Percentiles rank a stretch among this genome's conserved stretches.
Evolutionary conservation across 164 flowering plant species (phyloP).

Genomic region (Chimonanthus praecox): DNA sequence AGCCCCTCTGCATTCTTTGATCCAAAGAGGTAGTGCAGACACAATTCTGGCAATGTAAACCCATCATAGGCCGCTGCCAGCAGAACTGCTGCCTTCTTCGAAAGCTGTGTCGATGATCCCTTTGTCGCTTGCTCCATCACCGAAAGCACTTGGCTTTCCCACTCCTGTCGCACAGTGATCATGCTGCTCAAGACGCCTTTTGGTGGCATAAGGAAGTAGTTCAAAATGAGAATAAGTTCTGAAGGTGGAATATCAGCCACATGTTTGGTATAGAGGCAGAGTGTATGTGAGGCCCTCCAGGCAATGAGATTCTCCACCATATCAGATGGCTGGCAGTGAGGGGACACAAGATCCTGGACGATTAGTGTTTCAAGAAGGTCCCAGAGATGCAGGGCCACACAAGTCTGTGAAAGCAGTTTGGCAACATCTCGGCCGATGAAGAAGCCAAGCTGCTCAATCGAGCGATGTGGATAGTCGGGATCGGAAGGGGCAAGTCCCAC

Average conservation of each 20-base stretch:
- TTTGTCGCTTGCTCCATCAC: constrained; percentile 43
- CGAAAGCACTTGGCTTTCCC: constrained; percentile 62
- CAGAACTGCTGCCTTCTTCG: constrained; percentile 56
- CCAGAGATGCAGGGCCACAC: constrained; percentile 58
- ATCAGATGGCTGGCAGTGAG: constrained; percentile 15
- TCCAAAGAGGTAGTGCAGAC: constrained; percentile 72
- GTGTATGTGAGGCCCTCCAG: constrained; percentile 46
- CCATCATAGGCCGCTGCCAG: constrained; percentile 81
- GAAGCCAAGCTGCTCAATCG: constrained; percentile 49
- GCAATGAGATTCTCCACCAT: constrained; percentile 38
- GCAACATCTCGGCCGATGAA: constrained; percentile 47
- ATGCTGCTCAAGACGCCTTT: constrained; percentile 27
- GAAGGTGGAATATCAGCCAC: constrained; percentile 36
- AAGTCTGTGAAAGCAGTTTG: constrained; percentile 49
- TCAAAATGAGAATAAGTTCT: constrained; percentile 55
- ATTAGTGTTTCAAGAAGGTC: constrained; percentile 52
- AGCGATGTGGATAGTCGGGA: constrained; percentile 14
- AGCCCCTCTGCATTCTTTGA: constrained; percentile 52
- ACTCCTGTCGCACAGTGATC: constrained; percentile 47
- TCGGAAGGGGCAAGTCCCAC: constrained; percentile 21
- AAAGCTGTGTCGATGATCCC: constrained; percentile 23
- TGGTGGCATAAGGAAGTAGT: constrained; percentile 49
- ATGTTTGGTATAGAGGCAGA: constrained; percentile 53
- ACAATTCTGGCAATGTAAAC: constrained; percentile 57
- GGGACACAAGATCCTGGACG: constrained; percentile 30